Conservation (phyloP, 352 stramenopile species). For the Pythium inflatum region DNA sequence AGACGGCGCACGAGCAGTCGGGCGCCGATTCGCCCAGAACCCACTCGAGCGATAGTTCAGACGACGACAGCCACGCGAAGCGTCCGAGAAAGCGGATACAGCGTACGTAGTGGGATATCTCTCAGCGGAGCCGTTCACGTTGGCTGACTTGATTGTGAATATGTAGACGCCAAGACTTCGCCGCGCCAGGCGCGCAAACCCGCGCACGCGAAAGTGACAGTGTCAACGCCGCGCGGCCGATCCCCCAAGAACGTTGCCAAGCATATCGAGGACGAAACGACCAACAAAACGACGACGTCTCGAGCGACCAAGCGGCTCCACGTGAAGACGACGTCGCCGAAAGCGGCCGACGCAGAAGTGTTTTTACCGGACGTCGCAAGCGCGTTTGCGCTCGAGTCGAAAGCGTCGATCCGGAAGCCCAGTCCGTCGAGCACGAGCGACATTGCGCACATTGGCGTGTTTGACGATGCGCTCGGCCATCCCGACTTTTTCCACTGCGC, state of each 20-base stretch:
- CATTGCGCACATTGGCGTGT: conserved; percentile 42
- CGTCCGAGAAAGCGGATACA: conserved; percentile 34
- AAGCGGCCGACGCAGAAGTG: not conserved
- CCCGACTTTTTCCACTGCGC: conserved; percentile 62
- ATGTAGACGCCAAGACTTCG: conserved; percentile 28
- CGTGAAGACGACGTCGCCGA: conserved; percentile 27
- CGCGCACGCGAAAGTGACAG: not conserved
- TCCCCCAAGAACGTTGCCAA: conserved; percentile 1
- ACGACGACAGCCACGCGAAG: conserved; percentile 38
- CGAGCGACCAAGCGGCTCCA: conserved; percentile 22
- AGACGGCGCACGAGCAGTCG: conserved; percentile 62
- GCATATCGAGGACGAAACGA: not conserved
- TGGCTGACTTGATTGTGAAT: no score
- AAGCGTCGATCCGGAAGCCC: conserved; percentile 41
- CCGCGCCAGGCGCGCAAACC: conserved; percentile 21
- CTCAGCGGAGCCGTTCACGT: no score
- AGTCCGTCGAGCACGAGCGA: conserved; percentile 61
- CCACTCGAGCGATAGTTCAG: conserved; percentile 35
- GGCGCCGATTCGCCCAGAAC: conserved; percentile 33
- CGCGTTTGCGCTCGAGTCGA: not conserved
- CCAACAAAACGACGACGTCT: conserved; percentile 12
- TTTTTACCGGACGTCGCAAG: not conserved
- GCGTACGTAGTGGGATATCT: conserved; percentile 15
- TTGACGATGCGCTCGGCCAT: conserved; percentile 32
- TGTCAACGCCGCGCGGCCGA: conserved; percentile 5